phyloP scores from a whole-genome alignment of 331 rosid species.

The Quercus lobata region DNA sequence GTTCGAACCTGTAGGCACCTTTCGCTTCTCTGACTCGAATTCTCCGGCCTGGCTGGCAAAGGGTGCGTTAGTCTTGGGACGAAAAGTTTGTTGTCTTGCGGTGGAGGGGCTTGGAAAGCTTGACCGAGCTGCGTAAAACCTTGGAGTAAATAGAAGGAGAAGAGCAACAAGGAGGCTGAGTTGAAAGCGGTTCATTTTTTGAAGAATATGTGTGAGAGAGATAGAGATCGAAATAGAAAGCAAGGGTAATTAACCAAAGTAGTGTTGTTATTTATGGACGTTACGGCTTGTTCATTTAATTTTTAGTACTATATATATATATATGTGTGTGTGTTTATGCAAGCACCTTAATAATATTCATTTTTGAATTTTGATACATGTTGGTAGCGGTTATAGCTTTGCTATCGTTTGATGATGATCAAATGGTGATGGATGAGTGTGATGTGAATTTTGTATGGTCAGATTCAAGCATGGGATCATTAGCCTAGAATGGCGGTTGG shows the following conservation, averaged over 20 bases:
- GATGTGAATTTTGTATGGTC: not conserved
- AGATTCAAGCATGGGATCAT: not conserved
- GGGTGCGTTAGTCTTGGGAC: slow-evolving; percentile 5
- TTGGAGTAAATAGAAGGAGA: slow-evolving; percentile 22
- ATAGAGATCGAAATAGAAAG: not conserved
- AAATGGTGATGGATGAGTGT: not conserved
- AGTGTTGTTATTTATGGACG: not conserved
- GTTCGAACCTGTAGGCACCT: slow-evolving; percentile 59
- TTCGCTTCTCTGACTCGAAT: slow-evolving; percentile 36
- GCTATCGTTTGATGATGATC: not conserved
- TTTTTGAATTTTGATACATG: not conserved
- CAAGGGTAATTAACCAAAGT: not conserved
- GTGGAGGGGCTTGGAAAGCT: slow-evolving; percentile 14
- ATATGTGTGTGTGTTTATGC: not conserved
- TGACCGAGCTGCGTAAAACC: slow-evolving; percentile 9
- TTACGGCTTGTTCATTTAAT: not conserved
- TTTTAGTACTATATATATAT: not conserved
- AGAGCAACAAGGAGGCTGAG: slow-evolving; percentile 13
- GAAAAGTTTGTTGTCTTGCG: slow-evolving; percentile 16
- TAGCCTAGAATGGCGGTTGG: slow-evolving; percentile 32
- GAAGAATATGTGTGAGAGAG: not conserved
- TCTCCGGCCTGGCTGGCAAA: not conserved
- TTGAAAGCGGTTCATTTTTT: slow-evolving; percentile 43
- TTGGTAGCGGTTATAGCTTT: not conserved
- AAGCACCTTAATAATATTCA: not conserved